Evolutionary conservation across 2,329 filamentous ascomycete genomes (phyloP).

Genomic region (Endothia cerciana): DNA sequence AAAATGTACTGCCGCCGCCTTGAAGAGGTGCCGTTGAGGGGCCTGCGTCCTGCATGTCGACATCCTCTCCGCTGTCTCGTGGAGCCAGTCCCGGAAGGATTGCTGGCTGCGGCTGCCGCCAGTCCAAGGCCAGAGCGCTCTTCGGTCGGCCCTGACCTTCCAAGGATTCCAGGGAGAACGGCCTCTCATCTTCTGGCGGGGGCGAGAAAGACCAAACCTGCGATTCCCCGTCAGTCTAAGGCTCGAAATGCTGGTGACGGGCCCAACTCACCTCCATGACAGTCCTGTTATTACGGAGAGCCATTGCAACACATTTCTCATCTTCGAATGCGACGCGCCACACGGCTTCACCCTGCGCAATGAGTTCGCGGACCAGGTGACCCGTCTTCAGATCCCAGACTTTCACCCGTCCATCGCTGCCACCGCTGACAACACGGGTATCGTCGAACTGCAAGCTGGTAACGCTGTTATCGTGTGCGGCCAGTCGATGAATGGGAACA

Average conservation of each 20-base stretch:
- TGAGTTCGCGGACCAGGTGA: conserved; percentile 86
- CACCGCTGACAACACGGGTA: conserved; percentile 90
- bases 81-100: conserved; percentile 38
- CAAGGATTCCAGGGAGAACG: conserved; percentile 48
- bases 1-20: conserved; percentile 53
- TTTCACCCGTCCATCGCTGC: conserved; percentile 96
- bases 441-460: conserved; percentile 98
- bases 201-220: conserved; percentile 96
- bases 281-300: conserved; percentile 79
- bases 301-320: conserved; percentile 96
- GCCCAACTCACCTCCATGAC: conserved; percentile 85
- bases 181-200: conserved; percentile 68
- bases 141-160: conserved; percentile 53
- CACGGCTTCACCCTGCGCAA: conserved; percentile 88
- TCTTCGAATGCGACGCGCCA: conserved; percentile 99
- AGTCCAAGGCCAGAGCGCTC: conserved; percentile 55
- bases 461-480: conserved; percentile 97
- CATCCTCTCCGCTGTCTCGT: conserved; percentile 48
- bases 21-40: conserved; percentile 58
- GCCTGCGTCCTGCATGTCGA: conserved; percentile 61
- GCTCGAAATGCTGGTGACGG: not conserved
- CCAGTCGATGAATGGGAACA: conserved; percentile 89
- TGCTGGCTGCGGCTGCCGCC: conserved; percentile 40
- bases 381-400: conserved; percentile 97
- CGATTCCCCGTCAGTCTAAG: conserved; percentile 35